Base-by-base conservation (phyloP, 2,329 filamentous ascomycete species). In the Penicillium aurantiogriseum region DNA sequence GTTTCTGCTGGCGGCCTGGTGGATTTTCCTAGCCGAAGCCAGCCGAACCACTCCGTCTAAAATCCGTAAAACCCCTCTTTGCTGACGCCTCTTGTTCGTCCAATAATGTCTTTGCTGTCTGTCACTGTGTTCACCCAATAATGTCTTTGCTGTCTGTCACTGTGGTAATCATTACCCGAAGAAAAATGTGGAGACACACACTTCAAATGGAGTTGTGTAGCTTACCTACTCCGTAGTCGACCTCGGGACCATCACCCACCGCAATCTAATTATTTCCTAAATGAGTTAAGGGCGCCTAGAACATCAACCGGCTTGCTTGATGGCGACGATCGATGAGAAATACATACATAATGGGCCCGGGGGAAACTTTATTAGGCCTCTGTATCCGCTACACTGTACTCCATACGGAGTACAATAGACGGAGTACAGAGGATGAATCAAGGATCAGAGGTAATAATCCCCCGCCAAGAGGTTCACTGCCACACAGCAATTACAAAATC, bases 331-430 rank as follows among this genome's bases (percentile, higher is more conserved):
- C 62, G 31, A 35, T 19, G 42, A 44, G 52, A 21, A 54, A 47
- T 42, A 40, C 48, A 33, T 29, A 17, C 27, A 23, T 23, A 51
- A 33, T 25, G 44, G 19, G 13, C 29, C n/a, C 19, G 19, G 29
- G 44, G 42, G 19, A 61, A 58, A 59, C 31, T 57, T 51, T 59
- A 61, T 51, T 61, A 31, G 57, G 55, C 44, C 45, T 52, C 21
- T 33, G 38, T 40, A 44, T 42, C 58, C 38, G 42, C 56, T 44
- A 3, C 40, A 4, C 7, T 29, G 25, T 31, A 29, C 17, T 29
- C 10, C 17, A n/a, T 38, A 38, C 36, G n/a, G 17, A 38, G 36
- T 19, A 45, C 43, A 29, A 29, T 15, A 27, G 21, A 10, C 23
- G 21, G 23, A 42, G 11, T 51, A 59, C 54, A 51, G 31, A 17